Base-by-base conservation (phyloP, 2,329 filamentous ascomycete species). In the Aureobasidium sp. region DNA sequence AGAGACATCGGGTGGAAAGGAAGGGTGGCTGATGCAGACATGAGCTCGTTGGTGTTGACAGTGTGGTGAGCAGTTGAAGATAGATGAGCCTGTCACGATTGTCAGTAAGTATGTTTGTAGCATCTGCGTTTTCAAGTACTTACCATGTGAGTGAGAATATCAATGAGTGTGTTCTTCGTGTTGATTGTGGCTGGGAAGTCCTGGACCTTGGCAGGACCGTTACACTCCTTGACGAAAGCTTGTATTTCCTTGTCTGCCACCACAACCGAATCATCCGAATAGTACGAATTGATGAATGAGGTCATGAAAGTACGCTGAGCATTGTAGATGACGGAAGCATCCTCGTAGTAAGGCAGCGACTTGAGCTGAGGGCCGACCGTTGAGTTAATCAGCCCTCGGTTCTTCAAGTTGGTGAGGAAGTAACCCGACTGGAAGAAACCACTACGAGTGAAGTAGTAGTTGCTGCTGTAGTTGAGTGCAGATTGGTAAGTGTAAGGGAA, bases 1-100 rank as follows among this genome's bases (percentile, higher is more conserved):
- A 59, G 55, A 15, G 55, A 36, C 27, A 47, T 43, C 6, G 55
- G 25, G n/a, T 59, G 55, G 55, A 59, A 59, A 8, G 55, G 55
- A 5, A 59, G 55, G 2, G 42, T 47, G 20, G 55, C 20, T 20
- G 55, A 59, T 8, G 55, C 55, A 18, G 55, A 59, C 20, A 59
- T 59, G 27, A 59, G 55, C 25, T 59, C 38, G n/a, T 59, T 25
- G 29, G 55, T 59, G 55, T 59, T 59, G 55, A 59, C 55, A 33
- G 42, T 47, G 31, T 59, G 55, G 42, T 59, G 55, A 11, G 55
- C 55, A 10, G 29, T 47, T 3, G 55, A 59, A 4, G 55, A 59
- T 1, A 59, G 55, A 36, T 59, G 55, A 13, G 55, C 55, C 55
- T 59, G 42, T 33, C 2, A 4, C 3, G 8, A 23, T 18, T n/a